Percentiles rank a stretch among this genome's conserved stretches.
Evolutionary conservation across 2,329 filamentous ascomycete species (phyloP).

Genomic region (Tympanopsis confertula): DNA sequence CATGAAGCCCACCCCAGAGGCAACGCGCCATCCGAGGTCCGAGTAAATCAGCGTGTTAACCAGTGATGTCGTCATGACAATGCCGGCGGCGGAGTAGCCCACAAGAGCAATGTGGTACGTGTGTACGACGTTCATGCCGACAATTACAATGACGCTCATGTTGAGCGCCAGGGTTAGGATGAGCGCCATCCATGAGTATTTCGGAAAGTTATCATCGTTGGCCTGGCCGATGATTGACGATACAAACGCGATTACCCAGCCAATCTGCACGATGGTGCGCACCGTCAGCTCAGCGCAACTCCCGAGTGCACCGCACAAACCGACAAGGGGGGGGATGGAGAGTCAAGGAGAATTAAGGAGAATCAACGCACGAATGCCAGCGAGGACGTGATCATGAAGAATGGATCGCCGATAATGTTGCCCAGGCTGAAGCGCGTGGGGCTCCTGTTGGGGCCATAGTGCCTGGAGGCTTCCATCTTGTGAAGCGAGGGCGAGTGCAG

Average conservation of each 20-base stretch:
- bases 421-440: constrained; percentile 60
- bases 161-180: constrained; percentile 80
- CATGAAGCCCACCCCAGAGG: constrained; percentile 84
- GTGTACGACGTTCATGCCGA: constrained; percentile 72
- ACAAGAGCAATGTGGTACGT: constrained; percentile 89
- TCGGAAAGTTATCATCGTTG: constrained; percentile 50
- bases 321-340: neutral
- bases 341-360: neutral
- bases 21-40: constrained; percentile 62
- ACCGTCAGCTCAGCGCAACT: constrained; percentile 7
- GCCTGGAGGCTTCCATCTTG: constrained; percentile 67
- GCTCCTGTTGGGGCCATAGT: constrained; percentile 33
- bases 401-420: constrained; percentile 91
- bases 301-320: neutral
- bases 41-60: constrained; percentile 81
- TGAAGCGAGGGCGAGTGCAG: constrained; percentile 61
- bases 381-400: constrained; percentile 67
- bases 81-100: constrained; percentile 70
- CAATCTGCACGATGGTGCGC: constrained; percentile 48
- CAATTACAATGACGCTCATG: constrained; percentile 65
- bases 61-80: constrained; percentile 75
- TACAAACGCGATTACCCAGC: constrained; percentile 89
- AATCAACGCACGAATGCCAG: neutral
- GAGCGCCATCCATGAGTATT: constrained; percentile 85
- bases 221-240: constrained; percentile 63